Percentiles rank a stretch among this genome's conserved stretches.
These are phyloP conservation scores for Erucastrum elatum DNA, from an alignment of 345 rosid species.

Conservation along the genomic window DNA sequence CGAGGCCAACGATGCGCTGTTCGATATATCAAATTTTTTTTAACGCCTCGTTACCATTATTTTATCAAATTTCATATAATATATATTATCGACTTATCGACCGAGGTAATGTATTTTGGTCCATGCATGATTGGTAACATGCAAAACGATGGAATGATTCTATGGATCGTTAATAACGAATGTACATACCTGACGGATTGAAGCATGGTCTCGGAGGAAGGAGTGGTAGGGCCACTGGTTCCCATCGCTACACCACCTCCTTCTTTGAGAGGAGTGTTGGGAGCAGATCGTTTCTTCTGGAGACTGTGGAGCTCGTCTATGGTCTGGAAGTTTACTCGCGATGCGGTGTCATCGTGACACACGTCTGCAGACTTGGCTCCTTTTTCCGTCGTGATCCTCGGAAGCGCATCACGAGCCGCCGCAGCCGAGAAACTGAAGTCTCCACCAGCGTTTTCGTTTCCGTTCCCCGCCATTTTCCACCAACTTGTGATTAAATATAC, in stretches of 20 bases:
- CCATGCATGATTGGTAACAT: not conserved
- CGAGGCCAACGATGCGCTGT: slow-evolving; percentile 96
- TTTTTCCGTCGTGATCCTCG: slow-evolving; percentile 41
- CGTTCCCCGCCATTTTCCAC: slow-evolving; percentile 32
- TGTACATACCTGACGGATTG: slow-evolving; percentile 83
- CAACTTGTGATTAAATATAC: not conserved
- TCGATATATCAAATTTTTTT: no score
- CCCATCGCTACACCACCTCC: slow-evolving; percentile 12
- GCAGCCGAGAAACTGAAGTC: slow-evolving; percentile 43
- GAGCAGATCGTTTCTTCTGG: slow-evolving; percentile 85
- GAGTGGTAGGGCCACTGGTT: slow-evolving; percentile 46
- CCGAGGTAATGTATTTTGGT: not conserved
- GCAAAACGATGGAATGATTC: not conserved
- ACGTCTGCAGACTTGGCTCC: slow-evolving; percentile 35
- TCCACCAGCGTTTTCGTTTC: slow-evolving; percentile 9
- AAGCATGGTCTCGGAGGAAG: slow-evolving; percentile 67
- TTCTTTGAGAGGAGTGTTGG: slow-evolving; percentile 63
- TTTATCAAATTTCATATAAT: not conserved
- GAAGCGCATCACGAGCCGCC: slow-evolving; percentile 43
- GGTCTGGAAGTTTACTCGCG: slow-evolving; percentile 73
- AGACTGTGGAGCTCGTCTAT: slow-evolving; percentile 92
- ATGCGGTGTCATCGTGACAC: slow-evolving; percentile 67
- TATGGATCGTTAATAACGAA: not conserved
- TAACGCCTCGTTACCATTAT: not conserved
- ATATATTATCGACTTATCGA: not conserved